Percentiles rank a stretch among this genome's conserved stretches.
These are phyloP conservation scores for Diaporthe ampelina DNA, from an alignment of 2,329 filamentous ascomycete species.

Conservation along the genomic window DNA sequence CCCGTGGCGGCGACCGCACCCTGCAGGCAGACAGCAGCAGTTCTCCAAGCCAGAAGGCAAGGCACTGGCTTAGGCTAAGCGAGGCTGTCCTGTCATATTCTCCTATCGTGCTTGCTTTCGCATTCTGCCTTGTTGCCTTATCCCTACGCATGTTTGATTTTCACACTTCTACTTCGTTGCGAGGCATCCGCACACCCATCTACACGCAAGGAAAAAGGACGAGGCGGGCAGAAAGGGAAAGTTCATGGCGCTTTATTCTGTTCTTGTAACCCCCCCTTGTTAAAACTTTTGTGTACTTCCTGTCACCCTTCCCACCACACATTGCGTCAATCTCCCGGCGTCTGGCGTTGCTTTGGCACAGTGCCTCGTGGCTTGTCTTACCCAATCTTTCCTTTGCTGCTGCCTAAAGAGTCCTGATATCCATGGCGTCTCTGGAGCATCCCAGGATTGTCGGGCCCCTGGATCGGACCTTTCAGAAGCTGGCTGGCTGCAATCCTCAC, in stretches of 20 bases:
- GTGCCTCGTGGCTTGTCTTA: not conserved
- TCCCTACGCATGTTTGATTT: not conserved
- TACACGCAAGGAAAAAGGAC: not conserved
- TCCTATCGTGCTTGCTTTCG: not conserved
- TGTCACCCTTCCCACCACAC: not conserved
- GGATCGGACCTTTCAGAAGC: not conserved
- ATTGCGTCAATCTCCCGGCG: not conserved
- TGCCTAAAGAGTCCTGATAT: not conserved
- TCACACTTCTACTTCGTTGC: not conserved
- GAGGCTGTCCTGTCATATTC: slow-evolving; percentile 4
- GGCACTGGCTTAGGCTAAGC: not conserved
- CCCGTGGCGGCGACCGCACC: slow-evolving; percentile 1
- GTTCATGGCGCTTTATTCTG: not conserved
- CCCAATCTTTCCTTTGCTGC: not conserved
- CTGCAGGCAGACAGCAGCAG: slow-evolving; percentile 1
- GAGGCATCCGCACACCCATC: not conserved
- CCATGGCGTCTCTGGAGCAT: not conserved
- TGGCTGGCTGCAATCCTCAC: not conserved
- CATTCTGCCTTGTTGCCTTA: slow-evolving; percentile 20
- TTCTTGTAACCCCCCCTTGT: slow-evolving; percentile 9
- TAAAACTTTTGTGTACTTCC: not conserved
- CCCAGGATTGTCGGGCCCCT: not conserved
- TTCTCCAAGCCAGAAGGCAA: not conserved
- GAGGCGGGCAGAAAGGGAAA: not conserved
- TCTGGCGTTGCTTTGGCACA: not conserved